A percentile compares a stretch with the other conserved stretches of the same genome.
These are phyloP conservation scores for Furcasterigmium sp. DNA, from an alignment of 2,329 filamentous ascomycete genomes.

Conservation along the genomic window DNA sequence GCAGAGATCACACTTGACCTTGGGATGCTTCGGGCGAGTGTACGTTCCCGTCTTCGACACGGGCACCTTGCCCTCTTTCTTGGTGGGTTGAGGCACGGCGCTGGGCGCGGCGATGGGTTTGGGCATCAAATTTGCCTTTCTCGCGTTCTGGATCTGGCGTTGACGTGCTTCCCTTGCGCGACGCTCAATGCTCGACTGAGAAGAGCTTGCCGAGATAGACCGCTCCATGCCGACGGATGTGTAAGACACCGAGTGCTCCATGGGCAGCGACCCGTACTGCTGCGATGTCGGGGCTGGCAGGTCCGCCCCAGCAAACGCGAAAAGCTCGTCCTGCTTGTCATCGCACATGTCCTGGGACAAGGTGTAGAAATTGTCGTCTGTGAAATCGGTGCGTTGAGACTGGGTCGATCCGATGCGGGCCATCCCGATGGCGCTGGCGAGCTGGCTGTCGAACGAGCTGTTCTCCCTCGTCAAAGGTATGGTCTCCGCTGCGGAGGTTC, in stretches of 20 bases:
- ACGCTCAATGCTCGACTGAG: slow-evolving; percentile 33
- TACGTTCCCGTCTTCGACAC: slow-evolving; percentile 37
- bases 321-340: slow-evolving; percentile 26
- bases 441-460: slow-evolving; percentile 26
- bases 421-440: slow-evolving; percentile 27
- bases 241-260: slow-evolving; percentile 19
- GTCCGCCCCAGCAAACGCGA: slow-evolving; percentile 33
- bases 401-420: slow-evolving; percentile 30
- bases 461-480: slow-evolving; percentile 37
- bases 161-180: slow-evolving; percentile 43
- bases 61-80: slow-evolving; percentile 37
- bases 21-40: slow-evolving; percentile 62
- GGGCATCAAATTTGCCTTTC: slow-evolving; percentile 32
- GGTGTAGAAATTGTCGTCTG: slow-evolving; percentile 15
- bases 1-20: slow-evolving; percentile 67
- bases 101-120: slow-evolving; percentile 31
- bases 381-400: slow-evolving; percentile 21
- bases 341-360: slow-evolving; percentile 11
- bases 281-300: slow-evolving; percentile 18
- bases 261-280: slow-evolving; percentile 23
- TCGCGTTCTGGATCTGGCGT: slow-evolving; percentile 38
- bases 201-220: slow-evolving; percentile 42
- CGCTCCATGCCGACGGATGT: slow-evolving; percentile 38
- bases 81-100: slow-evolving; percentile 15
- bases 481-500: slow-evolving; percentile 29